These are phyloP conservation scores for Daldinia caldariorum DNA, from an alignment of 495 filamentous ascomycete genomes.

Conservation along the genomic window DNA sequence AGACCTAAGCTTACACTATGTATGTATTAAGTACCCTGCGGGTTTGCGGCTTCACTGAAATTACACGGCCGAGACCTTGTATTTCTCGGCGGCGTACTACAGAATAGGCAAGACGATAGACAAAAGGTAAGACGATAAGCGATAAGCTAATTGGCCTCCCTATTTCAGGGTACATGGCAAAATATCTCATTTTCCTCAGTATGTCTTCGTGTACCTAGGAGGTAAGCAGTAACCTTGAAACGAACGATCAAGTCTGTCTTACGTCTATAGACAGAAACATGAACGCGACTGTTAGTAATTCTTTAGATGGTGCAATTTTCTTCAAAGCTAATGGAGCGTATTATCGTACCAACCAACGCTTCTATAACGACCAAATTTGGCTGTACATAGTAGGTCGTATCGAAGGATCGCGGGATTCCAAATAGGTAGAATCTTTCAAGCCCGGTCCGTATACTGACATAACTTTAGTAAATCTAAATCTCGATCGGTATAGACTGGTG, in stretches of 20 bases:
- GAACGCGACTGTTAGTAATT: constrained; percentile 5
- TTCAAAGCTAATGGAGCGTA: background rate
- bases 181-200: constrained; percentile 20
- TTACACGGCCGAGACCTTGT: constrained; percentile 17
- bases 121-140: background rate
- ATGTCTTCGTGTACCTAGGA: constrained; percentile 4
- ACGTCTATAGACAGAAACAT: constrained; percentile 12
- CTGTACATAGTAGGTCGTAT: constrained; percentile 5
- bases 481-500: constrained; percentile 12
- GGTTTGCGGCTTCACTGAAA: constrained; percentile 17
- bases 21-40: background rate
- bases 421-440: constrained; percentile 15
- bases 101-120: constrained; percentile 21
- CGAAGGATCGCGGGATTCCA: constrained; percentile 32
- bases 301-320: background rate
- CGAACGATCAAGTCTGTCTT: background rate
- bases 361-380: constrained; percentile 8
- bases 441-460: constrained; percentile 10
- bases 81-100: constrained; percentile 13
- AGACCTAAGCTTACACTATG: constrained; percentile 8
- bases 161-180: constrained; percentile 6
- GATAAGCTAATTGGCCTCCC: constrained; percentile 25
- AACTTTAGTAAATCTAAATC: constrained; percentile 1
- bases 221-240: constrained; percentile 16
- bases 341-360: constrained; percentile 8